These are phyloP conservation scores for Cyberlindnera maclurae DNA, from an alignment of 805 yeast genomes.

Conservation along the genomic window DNA sequence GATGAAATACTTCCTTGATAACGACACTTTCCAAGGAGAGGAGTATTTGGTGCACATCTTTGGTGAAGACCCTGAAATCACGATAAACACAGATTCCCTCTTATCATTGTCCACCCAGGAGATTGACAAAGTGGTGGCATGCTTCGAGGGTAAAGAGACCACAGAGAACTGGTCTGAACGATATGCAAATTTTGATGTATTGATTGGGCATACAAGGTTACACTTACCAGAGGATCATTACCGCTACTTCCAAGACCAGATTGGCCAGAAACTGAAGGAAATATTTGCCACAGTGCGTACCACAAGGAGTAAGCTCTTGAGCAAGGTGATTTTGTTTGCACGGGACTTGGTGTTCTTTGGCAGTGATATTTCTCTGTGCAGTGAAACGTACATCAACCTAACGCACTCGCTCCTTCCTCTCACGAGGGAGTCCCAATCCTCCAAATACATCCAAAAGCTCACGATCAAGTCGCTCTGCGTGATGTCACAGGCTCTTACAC, in stretches of 20 bases:
- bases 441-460: conserved; percentile 9
- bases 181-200: conserved; percentile 11
- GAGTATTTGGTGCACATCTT: conserved; percentile 11
- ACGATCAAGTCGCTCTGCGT: conserved; percentile 20
- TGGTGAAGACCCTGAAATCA: conserved; percentile 17
- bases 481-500: conserved; percentile 18
- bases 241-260: conserved; percentile 9
- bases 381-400: conserved; percentile 11
- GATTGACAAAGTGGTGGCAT: conserved; percentile 7
- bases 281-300: conserved; percentile 15
- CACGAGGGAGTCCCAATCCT: conserved; percentile 16
- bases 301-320: conserved; percentile 12
- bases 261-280: conserved; percentile 11
- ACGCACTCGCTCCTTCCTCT: conserved; percentile 19
- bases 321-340: conserved; percentile 15
- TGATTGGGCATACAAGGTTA: conserved; percentile 17
- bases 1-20: conserved; percentile 3
- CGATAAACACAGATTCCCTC: conserved; percentile 4
- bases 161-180: conserved; percentile 19
- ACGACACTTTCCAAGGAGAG: conserved; percentile 6
- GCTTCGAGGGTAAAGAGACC: conserved; percentile 14
- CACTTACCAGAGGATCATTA: conserved; percentile 11
- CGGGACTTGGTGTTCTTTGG: conserved; percentile 22
- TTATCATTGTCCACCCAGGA: conserved; percentile 3
- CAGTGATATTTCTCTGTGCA: conserved; percentile 6